These are phyloP conservation scores for Chlorella sp. DNA, from an alignment of 139 green algal genomes.

Conservation along the genomic window DNA sequence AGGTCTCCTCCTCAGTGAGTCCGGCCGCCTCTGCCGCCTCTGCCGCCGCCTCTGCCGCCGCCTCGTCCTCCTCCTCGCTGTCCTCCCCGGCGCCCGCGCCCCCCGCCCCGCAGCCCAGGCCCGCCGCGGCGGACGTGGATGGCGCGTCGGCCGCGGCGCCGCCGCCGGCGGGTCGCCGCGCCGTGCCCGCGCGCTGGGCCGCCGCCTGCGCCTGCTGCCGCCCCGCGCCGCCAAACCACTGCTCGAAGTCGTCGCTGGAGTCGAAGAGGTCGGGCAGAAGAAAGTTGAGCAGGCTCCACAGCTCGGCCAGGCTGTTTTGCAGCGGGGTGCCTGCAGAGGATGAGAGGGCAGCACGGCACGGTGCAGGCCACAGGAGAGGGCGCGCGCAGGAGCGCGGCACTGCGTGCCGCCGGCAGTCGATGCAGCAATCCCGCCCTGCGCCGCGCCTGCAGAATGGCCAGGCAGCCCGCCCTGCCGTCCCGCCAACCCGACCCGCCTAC, in stretches of 20 bases:
- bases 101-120: too few relatives aligned
- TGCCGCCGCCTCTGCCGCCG: background rate
- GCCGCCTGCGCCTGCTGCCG: too few relatives aligned
- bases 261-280: conserved; percentile 88
- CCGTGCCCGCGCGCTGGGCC: background rate
- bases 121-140: too few relatives aligned
- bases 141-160: too few relatives aligned
- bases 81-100: background rate
- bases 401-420: too few relatives aligned
- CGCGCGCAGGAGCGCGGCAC: too few relatives aligned
- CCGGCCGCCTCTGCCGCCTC: conserved; percentile 11
- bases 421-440: too few relatives aligned
- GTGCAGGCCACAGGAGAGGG: too few relatives aligned
- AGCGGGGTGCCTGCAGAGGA: conserved; percentile 75
- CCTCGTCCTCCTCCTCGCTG: conserved; percentile 31
- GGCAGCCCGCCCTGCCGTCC: too few relatives aligned
- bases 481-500: conserved; percentile 23
- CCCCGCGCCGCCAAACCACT: conserved; percentile 48
- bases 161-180: background rate
- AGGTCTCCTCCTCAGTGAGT: conserved; percentile 86
- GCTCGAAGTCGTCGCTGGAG: conserved; percentile 71
- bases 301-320: conserved; percentile 80
- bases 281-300: conserved; percentile 96
- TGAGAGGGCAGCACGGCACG: background rate
- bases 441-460: too few relatives aligned